Percentiles rank a stretch among this genome's conserved stretches.
Evolutionary conservation across 345 rosid genomes (phyloP).

Genomic region (Durio zibethinus): DNA sequence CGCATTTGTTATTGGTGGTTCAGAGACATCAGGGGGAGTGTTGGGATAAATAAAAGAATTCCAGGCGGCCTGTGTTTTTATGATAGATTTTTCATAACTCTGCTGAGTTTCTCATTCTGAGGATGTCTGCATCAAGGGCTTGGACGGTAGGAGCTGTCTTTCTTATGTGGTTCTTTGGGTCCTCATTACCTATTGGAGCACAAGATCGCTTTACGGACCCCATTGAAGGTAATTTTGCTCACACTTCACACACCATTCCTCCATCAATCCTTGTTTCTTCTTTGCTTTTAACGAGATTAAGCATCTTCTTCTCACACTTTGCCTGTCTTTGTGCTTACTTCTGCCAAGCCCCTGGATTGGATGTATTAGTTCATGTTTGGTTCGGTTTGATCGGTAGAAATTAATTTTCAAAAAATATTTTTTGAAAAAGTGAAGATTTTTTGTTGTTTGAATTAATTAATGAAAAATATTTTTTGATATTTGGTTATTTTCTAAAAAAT

Average conservation of each 20-base stretch:
- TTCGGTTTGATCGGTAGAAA: too few species aligned
- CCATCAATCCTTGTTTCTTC: background rate
- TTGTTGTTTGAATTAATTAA: too few species aligned
- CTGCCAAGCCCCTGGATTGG: background rate
- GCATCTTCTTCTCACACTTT: background rate
- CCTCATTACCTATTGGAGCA: constrained; percentile 39
- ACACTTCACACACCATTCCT: background rate
- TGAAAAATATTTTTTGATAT: too few species aligned
- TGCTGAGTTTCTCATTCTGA: constrained; percentile 1
- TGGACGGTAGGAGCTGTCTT: constrained; percentile 29
- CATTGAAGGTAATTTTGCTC: constrained; percentile 50
- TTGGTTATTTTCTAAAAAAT: too few species aligned
- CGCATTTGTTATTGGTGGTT: background rate
- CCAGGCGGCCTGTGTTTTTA: background rate
- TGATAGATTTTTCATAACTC: constrained; percentile 23
- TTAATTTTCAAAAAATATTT: too few species aligned
- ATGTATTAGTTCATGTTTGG: too few species aligned
- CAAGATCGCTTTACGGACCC: constrained; percentile 54
- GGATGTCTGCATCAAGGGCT: constrained; percentile 26
- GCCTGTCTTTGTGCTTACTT: background rate
- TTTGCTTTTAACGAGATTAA: background rate
- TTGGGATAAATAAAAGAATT: background rate
- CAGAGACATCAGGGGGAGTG: background rate
- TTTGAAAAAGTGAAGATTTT: too few species aligned
- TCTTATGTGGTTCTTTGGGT: constrained; percentile 38